Base-by-base conservation (phyloP, 2,329 filamentous ascomycete genomes). In the Colletotrichum sp. region DNA sequence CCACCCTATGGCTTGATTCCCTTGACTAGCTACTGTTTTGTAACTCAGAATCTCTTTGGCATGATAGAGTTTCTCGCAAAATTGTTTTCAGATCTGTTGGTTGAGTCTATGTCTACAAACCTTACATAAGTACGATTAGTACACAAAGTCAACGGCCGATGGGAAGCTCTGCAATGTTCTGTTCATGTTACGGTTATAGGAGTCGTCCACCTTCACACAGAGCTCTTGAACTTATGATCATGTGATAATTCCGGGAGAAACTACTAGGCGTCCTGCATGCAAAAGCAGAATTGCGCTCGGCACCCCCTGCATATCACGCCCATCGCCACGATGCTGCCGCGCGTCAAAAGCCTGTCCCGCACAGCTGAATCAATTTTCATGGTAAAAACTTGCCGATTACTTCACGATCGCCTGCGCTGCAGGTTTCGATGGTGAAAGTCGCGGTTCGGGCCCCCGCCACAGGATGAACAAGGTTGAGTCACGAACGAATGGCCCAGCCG, bases 21-120 rank as follows among this genome's bases (percentile, higher is more conserved):
- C 39, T 43, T n/a, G 39, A 0, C 3, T 0, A n/a, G 1, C 39
- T 3, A 18, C 36, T 2, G 36, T 39, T 39, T 2, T 39, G 0
- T 2, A 39, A 5, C 36, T 39, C 16, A 5, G 36, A 39, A 43
- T n/a, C 8, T 43, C 3, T 2, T 43, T 43, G 39, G 8, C 39
- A 43, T 43, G 39, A n/a, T 1, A 12, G 1, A n/a, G 39, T 3
- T 12, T 3, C 2, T 43, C 6, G 18, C 18, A n/a, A 3, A 10
- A 0, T 3, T n/a, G 18, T n/a, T n/a, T n/a, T 0, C 39, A 43
- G 39, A 34, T 13, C 4, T 39, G 39, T 43, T 43, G 39, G 3
- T n/a, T 43, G 0, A 43, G 39, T 3, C 39, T n/a, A 43, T 43
- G 39, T 43, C 1, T 10, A 3, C 3, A 43, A 18, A 43, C 8